phyloP scores from a whole-genome alignment of 495 filamentous ascomycete genomes.

The Friedmanniomyces endolithicus region DNA sequence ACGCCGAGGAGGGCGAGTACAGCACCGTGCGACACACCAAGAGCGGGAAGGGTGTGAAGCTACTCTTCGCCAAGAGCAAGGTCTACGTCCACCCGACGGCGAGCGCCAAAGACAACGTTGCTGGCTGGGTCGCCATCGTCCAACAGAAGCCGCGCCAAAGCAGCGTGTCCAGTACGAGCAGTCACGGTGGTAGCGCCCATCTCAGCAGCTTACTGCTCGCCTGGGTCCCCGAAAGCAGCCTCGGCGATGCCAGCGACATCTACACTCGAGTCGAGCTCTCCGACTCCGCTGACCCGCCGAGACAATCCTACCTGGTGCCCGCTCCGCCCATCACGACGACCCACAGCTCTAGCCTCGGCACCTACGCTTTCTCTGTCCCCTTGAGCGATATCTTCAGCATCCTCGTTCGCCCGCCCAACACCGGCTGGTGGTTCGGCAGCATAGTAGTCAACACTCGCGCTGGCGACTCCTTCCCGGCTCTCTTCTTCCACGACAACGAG shows the following conservation, averaged over 20 bases:
- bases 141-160: slow-evolving; percentile 60
- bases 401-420: slow-evolving; percentile 77
- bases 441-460: slow-evolving; percentile 80
- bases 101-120: slow-evolving; percentile 86
- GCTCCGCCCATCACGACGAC: slow-evolving; percentile 73
- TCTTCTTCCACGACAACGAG: slow-evolving; percentile 96
- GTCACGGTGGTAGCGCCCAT: slow-evolving; percentile 18
- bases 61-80: slow-evolving; percentile 97
- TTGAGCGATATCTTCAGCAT: slow-evolving; percentile 81
- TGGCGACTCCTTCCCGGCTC: slow-evolving; percentile 82
- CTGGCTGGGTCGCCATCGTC: slow-evolving; percentile 87
- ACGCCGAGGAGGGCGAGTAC: slow-evolving; percentile 91
- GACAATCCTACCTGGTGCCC: slow-evolving; percentile 81
- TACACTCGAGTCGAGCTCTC: slow-evolving; percentile 92
- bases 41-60: slow-evolving; percentile 75
- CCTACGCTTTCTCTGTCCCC: slow-evolving; percentile 87
- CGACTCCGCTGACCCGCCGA: slow-evolving; percentile 66
- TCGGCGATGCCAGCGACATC: slow-evolving; percentile 72
- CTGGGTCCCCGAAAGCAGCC: slow-evolving; percentile 84
- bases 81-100: slow-evolving; percentile 97
- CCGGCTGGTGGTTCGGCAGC: slow-evolving; percentile 97
- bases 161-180: neutral
- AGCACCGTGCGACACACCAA: slow-evolving; percentile 81
- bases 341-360: slow-evolving; percentile 53
- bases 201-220: slow-evolving; percentile 60